phyloP scores from a whole-genome alignment of 805 yeast genomes.

The Lipomyces orientalis region DNA sequence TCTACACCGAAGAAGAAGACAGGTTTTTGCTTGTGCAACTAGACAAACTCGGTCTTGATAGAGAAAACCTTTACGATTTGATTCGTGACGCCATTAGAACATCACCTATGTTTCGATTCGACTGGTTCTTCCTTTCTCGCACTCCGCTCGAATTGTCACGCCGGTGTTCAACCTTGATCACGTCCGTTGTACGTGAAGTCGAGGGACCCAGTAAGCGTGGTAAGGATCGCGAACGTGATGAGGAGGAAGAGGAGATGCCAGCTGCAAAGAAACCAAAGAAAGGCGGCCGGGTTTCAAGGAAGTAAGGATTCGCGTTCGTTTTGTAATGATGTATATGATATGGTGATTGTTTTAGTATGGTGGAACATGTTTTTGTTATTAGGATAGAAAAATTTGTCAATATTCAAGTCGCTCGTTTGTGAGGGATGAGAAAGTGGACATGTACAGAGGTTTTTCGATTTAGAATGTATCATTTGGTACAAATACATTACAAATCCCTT shows the following conservation, averaged over 20 bases:
- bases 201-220: slow-evolving; percentile 48
- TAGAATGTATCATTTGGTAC: not conserved
- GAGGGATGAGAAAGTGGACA: not conserved
- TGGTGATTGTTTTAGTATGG: not conserved
- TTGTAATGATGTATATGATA: not conserved
- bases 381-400: not conserved
- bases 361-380: not conserved
- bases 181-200: slow-evolving; percentile 74
- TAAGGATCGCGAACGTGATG: slow-evolving; percentile 26
- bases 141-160: slow-evolving; percentile 78
- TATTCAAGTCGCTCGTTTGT: not conserved
- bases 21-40: slow-evolving; percentile 81
- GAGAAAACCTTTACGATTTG: slow-evolving; percentile 76
- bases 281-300: not conserved
- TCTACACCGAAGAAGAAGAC: slow-evolving; percentile 89
- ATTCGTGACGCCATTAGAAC: slow-evolving; percentile 75
- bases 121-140: slow-evolving; percentile 84
- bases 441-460: not conserved
- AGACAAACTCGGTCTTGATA: slow-evolving; percentile 79
- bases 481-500: not conserved
- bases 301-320: not conserved
- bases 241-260: slow-evolving; percentile 26
- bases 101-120: slow-evolving; percentile 81
- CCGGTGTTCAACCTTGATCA: slow-evolving; percentile 78
- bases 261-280: slow-evolving; percentile 28